phyloP scores from a whole-genome alignment of 768 basidiomycete genomes.

The Pisolithus orientalis region DNA sequence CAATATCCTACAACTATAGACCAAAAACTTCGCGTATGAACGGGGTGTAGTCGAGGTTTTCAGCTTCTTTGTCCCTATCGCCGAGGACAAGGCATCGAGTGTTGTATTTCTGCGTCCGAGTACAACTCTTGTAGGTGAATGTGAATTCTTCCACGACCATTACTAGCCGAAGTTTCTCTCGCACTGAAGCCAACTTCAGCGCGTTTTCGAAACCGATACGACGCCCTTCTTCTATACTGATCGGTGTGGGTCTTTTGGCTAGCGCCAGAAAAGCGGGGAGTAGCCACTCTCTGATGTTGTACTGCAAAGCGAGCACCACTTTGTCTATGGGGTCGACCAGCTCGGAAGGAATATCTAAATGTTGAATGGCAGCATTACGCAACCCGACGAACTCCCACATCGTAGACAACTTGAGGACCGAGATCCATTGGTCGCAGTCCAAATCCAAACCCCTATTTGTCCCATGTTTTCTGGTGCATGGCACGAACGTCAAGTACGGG shows the following conservation, averaged over 20 bases:
- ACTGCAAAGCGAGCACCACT: not conserved
- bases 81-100: not conserved
- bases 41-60: not conserved
- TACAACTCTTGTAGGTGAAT: not conserved
- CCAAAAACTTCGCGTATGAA: too few species aligned
- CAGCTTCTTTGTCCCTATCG: not conserved
- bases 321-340: not conserved
- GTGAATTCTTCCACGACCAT: not conserved
- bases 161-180: not conserved
- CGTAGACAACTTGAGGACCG: not conserved
- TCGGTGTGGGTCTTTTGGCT: not conserved
- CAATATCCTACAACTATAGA: too few species aligned
- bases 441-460: not conserved
- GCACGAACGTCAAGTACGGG: not conserved
- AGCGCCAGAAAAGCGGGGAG: not conserved
- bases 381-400: not conserved
- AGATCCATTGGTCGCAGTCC: not conserved
- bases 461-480: not conserved
- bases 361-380: not conserved
- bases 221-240: not conserved
- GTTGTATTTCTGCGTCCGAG: not conserved
- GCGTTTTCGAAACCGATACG: not conserved
- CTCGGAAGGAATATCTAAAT: not conserved
- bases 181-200: not conserved
- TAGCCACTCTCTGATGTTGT: not conserved